Base-by-base conservation (phyloP, 768 basidiomycete genomes). In the Rubroboletus pulcherrimus region DNA sequence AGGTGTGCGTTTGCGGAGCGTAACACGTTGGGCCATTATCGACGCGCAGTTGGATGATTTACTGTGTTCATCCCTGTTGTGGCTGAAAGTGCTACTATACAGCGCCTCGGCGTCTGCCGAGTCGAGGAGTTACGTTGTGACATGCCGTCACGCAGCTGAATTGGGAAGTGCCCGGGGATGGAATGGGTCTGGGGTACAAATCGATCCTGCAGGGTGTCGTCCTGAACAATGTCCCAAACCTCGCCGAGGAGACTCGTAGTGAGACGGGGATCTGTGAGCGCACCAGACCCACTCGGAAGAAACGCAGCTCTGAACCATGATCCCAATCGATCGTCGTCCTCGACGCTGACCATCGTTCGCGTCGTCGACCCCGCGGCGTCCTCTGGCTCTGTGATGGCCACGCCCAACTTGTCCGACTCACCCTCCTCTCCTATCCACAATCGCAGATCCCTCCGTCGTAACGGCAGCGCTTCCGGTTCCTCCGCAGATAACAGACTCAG, bases 1-100 rank as follows among this genome's bases (percentile, higher is more conserved):
- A 21, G 93, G 86, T 65, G 88, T 87, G 73, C 97, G 93, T 78
- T 97, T 99, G 81, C 97, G 90, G 80, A 99, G 93, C 68, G 94
- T 97, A 69, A 99, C 95, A 73, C 97, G 93, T 86, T 98, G 96
- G 77, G 93, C 93, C 96, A 98, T 98, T 77, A 48, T 67, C 51
- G 57, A 57, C 29, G 54, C 44, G 30, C 21, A 8, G 40, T 31
- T 53, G 50, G 33, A 42, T 55, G 34, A 39, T 47, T 33, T 26
- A 21, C n/a, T 6, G 14, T 11, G 38, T 39, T 9, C 14, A 5
- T 26, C 1, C 11, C 0, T 15, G 30, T 21, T 63, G 66, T 66
- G 66, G 66, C 66, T 66, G 64, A 49, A 46, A 14, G 19, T 57
- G 45, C 11, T 60, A 48, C 65, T 66, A 38, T 69, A 66, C 55